phyloP scores from a whole-genome alignment of 345 rosid species.

The Camelina neglecta region DNA sequence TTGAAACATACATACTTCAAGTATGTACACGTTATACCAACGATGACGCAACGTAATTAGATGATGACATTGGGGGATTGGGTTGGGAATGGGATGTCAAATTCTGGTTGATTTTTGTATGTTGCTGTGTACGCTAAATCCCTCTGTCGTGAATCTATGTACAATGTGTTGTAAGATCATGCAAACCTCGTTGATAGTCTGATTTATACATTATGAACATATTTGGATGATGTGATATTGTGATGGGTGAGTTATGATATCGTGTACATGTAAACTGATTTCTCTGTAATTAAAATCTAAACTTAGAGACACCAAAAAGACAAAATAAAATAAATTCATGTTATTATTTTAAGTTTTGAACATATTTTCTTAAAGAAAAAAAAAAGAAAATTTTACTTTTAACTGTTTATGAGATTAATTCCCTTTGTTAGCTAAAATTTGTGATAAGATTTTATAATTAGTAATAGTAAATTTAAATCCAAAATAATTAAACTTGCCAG shows the following conservation, averaged over 20 bases:
- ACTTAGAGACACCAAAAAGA: background rate
- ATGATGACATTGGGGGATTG: conserved; percentile 5
- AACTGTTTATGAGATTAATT: too few relatives aligned
- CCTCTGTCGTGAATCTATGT: conserved; percentile 14
- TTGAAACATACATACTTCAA: conserved; percentile 26
- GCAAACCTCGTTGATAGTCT: too few relatives aligned
- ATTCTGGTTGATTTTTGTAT: conserved; percentile 8
- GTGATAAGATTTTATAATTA: background rate
- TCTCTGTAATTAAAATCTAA: background rate
- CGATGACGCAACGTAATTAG: conserved; percentile 20
- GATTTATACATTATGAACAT: too few relatives aligned
- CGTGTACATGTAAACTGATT: background rate
- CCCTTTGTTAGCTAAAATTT: background rate
- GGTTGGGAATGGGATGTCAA: background rate
- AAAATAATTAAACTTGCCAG: background rate
- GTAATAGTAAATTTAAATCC: background rate
- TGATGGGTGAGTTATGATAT: background rate
- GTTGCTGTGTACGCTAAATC: conserved; percentile 26
- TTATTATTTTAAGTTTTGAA: background rate
- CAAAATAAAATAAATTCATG: background rate
- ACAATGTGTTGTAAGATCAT: background rate
- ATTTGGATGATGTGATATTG: too few relatives aligned
- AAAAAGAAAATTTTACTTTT: too few relatives aligned
- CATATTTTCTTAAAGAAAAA: background rate
- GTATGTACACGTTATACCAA: conserved; percentile 18